Evolutionary conservation across 306 rosid species (phyloP), one percentile per base, ranked within the genome.

Genomic region (Lotus japonicus): DNA sequence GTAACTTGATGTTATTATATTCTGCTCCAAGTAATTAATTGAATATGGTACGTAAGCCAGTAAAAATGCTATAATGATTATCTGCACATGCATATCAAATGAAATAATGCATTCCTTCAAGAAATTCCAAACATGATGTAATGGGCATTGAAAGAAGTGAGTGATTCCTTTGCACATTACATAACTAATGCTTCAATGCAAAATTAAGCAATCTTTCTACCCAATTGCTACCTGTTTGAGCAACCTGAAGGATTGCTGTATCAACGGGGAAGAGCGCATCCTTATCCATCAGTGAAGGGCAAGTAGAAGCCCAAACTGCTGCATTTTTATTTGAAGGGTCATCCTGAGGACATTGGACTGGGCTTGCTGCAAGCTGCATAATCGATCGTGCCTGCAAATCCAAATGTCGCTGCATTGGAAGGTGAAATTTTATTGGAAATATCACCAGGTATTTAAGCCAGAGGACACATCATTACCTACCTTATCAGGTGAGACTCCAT

Each of bases 311-410:
- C 79, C 86, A 77, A 65, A 69, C 64, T 62, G 88, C 62, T 38
- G 82, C 69, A 72, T 74, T 68, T 72, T 82, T 85, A 77, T 78
- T 82, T 79, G 66, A 17, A 15, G 80, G 74, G 61, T 80, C 86
- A 49, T 92, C 89, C 39, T 76, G 79, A 52, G 76, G 76, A 31
- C 77, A 58, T 41, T 74, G 82, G 53, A 81, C 35, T 5, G 99
- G 96, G 78, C 85, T 83, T 5, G 95, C 83, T 28, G 99, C 99
- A 14, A 95, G 86, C 63, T 88, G 92, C 96, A 90, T 88, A 79
- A 95, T 95, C 61, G 80, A 74, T 28, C 11, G 94, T 76, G 99
- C 99, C 99, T 95, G 96, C 79, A 84, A 90, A 82, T 74, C 82
- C 83, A 78, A 74, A 81, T 16, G 78, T 45, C 58, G 63, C 72